Evolutionary conservation across 2,329 filamentous ascomycete species (phyloP).

Genomic region (Blumeria hordei): DNA sequence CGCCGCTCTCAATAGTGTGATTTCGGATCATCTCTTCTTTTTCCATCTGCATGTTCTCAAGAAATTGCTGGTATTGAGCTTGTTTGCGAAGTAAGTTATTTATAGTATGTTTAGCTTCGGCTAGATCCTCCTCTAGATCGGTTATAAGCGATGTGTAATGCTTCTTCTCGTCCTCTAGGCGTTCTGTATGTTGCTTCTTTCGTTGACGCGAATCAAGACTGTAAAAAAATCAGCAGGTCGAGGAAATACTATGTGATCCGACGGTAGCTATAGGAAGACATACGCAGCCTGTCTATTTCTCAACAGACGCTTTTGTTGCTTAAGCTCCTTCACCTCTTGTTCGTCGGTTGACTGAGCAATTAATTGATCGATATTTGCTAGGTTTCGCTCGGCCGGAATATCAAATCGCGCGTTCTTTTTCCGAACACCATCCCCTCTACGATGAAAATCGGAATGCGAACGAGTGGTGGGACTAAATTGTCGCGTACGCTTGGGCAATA

Average conservation of each 20-base stretch:
- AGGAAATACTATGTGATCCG: not conserved
- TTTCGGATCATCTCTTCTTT: slow-evolving; percentile 76
- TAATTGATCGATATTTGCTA: slow-evolving; percentile 83
- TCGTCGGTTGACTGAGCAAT: slow-evolving; percentile 77
- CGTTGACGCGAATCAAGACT: slow-evolving; percentile 90
- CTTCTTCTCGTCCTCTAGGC: slow-evolving; percentile 93
- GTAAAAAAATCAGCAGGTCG: slow-evolving; percentile 7
- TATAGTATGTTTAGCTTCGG: slow-evolving; percentile 40
- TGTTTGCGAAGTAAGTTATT: slow-evolving; percentile 50
- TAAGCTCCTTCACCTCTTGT: slow-evolving; percentile 88
- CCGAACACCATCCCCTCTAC: slow-evolving; percentile 36
- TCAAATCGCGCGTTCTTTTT: slow-evolving; percentile 99
- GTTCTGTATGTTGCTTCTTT: slow-evolving; percentile 95
- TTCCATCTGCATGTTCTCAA: slow-evolving; percentile 56
- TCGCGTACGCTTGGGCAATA: slow-evolving; percentile 34
- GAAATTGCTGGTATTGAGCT: slow-evolving; percentile 48
- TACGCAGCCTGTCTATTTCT: slow-evolving; percentile 94
- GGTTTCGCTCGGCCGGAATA: slow-evolving; percentile 78
- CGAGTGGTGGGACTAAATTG: slow-evolving; percentile 42
- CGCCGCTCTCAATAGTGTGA: slow-evolving; percentile 75
- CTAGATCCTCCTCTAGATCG: slow-evolving; percentile 56
- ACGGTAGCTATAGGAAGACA: slow-evolving; percentile 19
- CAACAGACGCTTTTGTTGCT: slow-evolving; percentile 88
- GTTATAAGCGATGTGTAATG: slow-evolving; percentile 53
- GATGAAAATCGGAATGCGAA: slow-evolving; percentile 47